Base-by-base conservation (phyloP, 1,284 basidiomycete species). In the Malassezia arunalokei region DNA sequence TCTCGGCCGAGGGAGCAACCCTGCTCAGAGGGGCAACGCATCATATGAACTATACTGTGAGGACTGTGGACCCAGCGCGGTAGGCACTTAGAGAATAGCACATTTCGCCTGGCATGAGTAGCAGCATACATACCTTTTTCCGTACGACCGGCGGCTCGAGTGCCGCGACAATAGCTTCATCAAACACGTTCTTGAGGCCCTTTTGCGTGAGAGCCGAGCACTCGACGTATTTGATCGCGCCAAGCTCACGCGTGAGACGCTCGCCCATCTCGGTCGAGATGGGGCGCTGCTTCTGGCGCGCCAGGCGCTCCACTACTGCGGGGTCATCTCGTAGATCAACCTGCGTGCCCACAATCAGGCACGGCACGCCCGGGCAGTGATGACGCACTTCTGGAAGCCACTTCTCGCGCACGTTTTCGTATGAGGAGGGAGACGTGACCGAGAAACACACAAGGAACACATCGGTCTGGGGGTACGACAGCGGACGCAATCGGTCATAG, bases 331-430 rank as follows among this genome's bases (percentile, higher is more conserved):
- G 81, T 75, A 99, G 76, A 80, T 99, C 94, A 74, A 96, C 81
- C 78, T 99, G 94, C 35, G 94, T 99, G 60, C 94, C 92, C 51
- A 98, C 92, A 70, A 98, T 95, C 68, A 98, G 82, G 80, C 91
- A 95, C 61, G 92, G 92, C 52, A 96, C 92, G 55, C 92, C 92
- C n/a, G 94, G 94, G 79, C 94, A 99, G 75, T 99, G 92, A 76
- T 98, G 92, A 75, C 91, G 90, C 47, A 98, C 92, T 78, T 99
- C 94, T 28, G 92, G 94, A 81, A 96, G 95, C 92, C 92, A 99
- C 76, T 99, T 99, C 78, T 98, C 92, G 81, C 94, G 96, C 69
- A 99, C 92, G 84, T 99, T 98, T 77, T 99, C 92, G 73, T 95
- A 99, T 48, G 90, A 95, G 35, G 94, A 91, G 5, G 92, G 94